Base-by-base conservation (phyloP, 306 rosid genomes). In the Cajanus cajan region DNA sequence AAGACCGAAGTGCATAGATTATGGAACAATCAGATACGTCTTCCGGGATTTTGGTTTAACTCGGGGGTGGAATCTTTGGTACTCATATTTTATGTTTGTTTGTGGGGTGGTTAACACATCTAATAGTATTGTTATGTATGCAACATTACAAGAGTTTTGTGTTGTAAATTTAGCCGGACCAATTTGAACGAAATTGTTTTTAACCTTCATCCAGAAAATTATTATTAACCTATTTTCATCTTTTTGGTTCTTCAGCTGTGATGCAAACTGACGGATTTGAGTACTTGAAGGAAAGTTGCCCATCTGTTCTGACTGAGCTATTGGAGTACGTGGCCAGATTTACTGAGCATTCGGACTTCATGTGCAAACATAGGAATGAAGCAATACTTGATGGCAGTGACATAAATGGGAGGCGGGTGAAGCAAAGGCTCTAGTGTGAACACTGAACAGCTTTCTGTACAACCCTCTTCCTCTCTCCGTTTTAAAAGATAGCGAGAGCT, bases 181-280 rank as follows among this genome's bases (percentile, higher is more conserved):
- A 54, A 44, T 16, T 33, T 2, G 48, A 54, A 33, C 6, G 22
- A 70, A 59, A 34, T 31, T 73, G 57, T 24, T 24, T 74, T 28
- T 40, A 31, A 9, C 70, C 41, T 69, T 65, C 48, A 68, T 69
- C 51, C 25, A 14, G 16, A 48, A 11, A 21, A 9, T 34, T 22
- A 55, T 51, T 61, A n/a, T 76, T 68, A n/a, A 70, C 73, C 59
- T 48, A n/a, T 44, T 36, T 78, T 75, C 4, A 39, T 33, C 10
- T 16, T 64, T 58, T 66, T 64, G 61, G 25, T 76, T 68, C 52
- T 47, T 74, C 86, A 93, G 98, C 92, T 83, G 97, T 93, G 80
- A 93, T 93, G 97, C 90, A 90, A 76, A 91, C 98, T 10, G 98
- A 91, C 77, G 98, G 98, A 43, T 93, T 89, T 72, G 92, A 87